Evolutionary conservation across 2,329 filamentous ascomycete species (phyloP), one percentile per base, ranked within the genome.

Genomic region (Parastagonospora nodorum): DNA sequence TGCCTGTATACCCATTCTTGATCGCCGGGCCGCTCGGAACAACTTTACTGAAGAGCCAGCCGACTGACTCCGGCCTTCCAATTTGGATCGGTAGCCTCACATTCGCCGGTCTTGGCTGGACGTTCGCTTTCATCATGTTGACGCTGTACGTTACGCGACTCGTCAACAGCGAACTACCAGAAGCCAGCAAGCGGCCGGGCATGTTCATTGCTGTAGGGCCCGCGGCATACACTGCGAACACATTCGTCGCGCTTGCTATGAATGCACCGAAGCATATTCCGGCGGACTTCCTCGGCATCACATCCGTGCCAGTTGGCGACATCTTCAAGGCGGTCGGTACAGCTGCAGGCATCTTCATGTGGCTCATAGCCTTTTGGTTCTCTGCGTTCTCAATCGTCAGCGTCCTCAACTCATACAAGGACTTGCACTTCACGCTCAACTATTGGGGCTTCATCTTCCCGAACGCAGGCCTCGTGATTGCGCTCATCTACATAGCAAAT

Each of bases 91-190:
- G 83, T 0, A 88, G 88, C 3, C 68, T 88, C 27, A 84, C 84
- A 0, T 88, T 85, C 56, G 87, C 90, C 66, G 87, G 88, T 0
- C 73, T 90, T 0, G 88, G 88, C 4, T 81, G 88, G 55, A 81
- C 81, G 6, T 80, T 90, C 6, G 82, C 86, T 1, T 78, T 85
- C 50, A 80, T 88, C 72, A 88, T 87, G 69, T 88, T 88, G 77
- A 81, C 89, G 38, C 84, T 84, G 16, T 82, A 88, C 9, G 77
- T 90, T n/a, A 87, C 90, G 79, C 81, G 88, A 4, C 76, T 90
- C 9, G 86, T 90, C 80, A 81, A 84, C 57, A 78, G 79, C 3
- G 82, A 86, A 1, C 55, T 82, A 2, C 80, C 80, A 1, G 65
- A 69, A 5, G 68, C 74, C 1, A 52, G 64, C 0, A 72, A 73